Base-by-base conservation (phyloP, 208 protist species). In the Crithidia expoeki region DNA sequence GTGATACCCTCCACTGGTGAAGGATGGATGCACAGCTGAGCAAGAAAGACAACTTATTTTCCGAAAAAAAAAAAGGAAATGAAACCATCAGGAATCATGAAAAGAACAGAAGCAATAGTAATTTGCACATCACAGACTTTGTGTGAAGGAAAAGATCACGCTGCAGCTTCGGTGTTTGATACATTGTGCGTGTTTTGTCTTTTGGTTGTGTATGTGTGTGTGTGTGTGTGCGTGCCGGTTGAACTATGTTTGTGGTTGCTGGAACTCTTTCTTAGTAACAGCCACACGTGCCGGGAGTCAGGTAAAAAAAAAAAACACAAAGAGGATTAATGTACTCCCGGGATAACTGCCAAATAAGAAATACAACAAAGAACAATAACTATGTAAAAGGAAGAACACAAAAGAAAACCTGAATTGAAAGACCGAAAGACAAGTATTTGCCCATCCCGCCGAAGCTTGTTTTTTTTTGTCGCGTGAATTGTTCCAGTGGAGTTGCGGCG, bases 351-450 rank as follows among this genome's bases (percentile, higher is more conserved):
- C 33, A 25, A 25, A 14, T 25, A 51, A 42, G 40, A 27, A 49
- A 56, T 42, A 58, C 6, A 58, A 51, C 27, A 49, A 60, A 50
- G 12, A 67, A 67, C 23, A 75, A 53, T 4, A 77, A 49, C 34
- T 50, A 47, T 21, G 47, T 36, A 47, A 47, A 47, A 47, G 42
- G 16, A 9, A 65, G 25, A 58, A 21, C 1, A 21, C 10, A 59
- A 59, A 40, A 44, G n/a, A 59, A 19, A 57, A 36, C 2, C 16
- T 4, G 9, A 56, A n/a, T 51, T 1, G 38, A 52, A 30, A 57
- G 21, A 53, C 6, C 25, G 21, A 25, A 9, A 9, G 21, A 53
- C 23, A 53, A 53, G 49, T 23, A 23, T 53, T 32, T 30, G 42
- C 42, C 42, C n/a, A 9, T 17, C n/a, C 42, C 42, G 42, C 42